Base-by-base conservation (phyloP, 495 filamentous ascomycete genomes). In the Cercophora newfieldiana region DNA sequence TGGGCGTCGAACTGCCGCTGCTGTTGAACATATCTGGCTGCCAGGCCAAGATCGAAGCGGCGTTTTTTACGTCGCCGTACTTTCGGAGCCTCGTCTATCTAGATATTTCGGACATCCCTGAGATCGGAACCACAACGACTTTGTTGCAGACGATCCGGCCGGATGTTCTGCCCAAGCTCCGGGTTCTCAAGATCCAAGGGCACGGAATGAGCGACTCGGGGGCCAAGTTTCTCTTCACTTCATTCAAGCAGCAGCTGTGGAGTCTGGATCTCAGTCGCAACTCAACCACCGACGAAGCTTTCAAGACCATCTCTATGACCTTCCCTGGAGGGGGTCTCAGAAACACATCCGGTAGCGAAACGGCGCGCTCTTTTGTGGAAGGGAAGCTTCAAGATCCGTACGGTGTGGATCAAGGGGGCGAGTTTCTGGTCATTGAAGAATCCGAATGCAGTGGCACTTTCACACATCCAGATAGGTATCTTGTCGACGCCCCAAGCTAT, bases 231-330 rank as follows among this genome's bases (percentile, higher is more conserved):
- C 66, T 83, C 18, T 67, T 80, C 51, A 30, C 61, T 49, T 49
- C 67, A 0, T 79, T 82, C 44, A 24, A 61, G 21, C 53, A 60
- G 8, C 78, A 75, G 22, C 61, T 83, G 21, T 83, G 80, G 81
- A 81, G 81, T 61, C 60, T 84, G 10, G 80, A 84, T 44, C 63
- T 84, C 0, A 80, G 74, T 65, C 28, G 74, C n/a, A 84, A 83
- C 60, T 74, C 68, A 7, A 63, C 83, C 12, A 72, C 77, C 0
- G 77, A 81, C 65, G 61, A 29, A 8, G 51, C 73, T 14, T 56
- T 81, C n/a, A 59, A 76, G 18, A 8, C 28, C 6, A 49, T 80
- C 22, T 57, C 66, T n/a, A 33, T 64, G 19, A 69, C 69, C 47
- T 74, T 77, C 47, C 72, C 74, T 1, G 28, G 61, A 3, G 57